Base-by-base conservation (phyloP, 106 monocot species). In the Acorus gramineus region DNA sequence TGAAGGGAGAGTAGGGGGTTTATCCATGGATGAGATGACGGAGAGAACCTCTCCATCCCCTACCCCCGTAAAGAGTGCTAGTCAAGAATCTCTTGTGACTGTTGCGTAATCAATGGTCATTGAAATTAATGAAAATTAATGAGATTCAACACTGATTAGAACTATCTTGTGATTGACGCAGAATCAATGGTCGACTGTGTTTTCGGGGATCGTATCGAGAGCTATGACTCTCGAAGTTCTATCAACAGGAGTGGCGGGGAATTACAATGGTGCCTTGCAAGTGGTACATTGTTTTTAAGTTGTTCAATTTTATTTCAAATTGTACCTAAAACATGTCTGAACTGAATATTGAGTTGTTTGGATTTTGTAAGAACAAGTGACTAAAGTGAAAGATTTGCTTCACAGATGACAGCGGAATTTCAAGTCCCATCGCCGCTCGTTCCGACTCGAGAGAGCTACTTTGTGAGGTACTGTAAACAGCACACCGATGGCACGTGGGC, bases 201-300 rank as follows among this genome's bases (percentile, higher is more conserved):
- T 91, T 67, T 87, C 87, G 3, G 76, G 80, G 48, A 96, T 91
- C 13, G 90, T 96, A 28, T 91, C 96, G 8, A 91, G 83, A 53
- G 96, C 85, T 4, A 53, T 81, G 3, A 96, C 91, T 42, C 46
- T 88, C 50, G 96, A 96, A 49, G 96, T 96, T 60, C 59, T 96
- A 53, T 96, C 96, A 46, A 96, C 91, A 4, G 91, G 96, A 54
- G 90, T 96, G 1, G 96, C 91, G n/a, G 96, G 96, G 45, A 91
- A 88, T 70, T 96, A 82, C 73, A 88, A 96, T 66, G 96, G 96
- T 11, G 96, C 96, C 49, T 66, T 96, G 66, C 96, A 96, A 96
- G 90, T 96, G 90, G 96, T 96, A 90, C 73, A 50, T 12, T 9
- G 5, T 53, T 8, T 42, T 8, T 8, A 42, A 2, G 53, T 2